Base-by-base conservation (phyloP, 1,284 basidiomycete species). In the Rhodofomes roseus region DNA sequence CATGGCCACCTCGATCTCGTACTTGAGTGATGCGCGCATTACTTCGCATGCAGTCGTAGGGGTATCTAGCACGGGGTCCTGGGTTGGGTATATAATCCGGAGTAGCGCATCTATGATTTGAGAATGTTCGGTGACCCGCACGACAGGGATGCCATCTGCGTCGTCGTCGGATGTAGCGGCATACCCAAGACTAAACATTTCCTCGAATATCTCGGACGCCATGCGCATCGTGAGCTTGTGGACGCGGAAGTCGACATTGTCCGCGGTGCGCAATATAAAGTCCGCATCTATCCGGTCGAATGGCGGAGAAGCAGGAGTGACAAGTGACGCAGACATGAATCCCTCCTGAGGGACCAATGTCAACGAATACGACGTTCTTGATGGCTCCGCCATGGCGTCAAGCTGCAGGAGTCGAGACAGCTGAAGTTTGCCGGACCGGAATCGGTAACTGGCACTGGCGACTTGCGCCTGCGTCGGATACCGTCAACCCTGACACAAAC, bases 241-340 rank as follows among this genome's bases (percentile, higher is more conserved):
- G 27, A 66, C 63, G 36, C 40, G 53, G 55, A 69, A 67, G 16
- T 67, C 60, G 55, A 64, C 58, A 2, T 46, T 7, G 37, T 67
- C 64, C 3, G 22, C 14, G 4, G 60, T 57, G 12, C 58, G 63
- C 5, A 68, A 48, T 9, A 64, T 54, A 25, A 65, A 18, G 25
- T 69, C 53, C 2, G 53, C 53, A 16, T 39, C 36, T 4, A n/a
- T 16, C 16, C 36, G 40, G 53, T 54, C 22, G 37, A 54, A 54
- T 1, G 53, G 53, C 11, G 53, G 16, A n/a, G 22, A 39, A 2
- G 25, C 44, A 23, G 41, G 41, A 23, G 41, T 44, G 9, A 44
- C 22, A 20, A 44, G 41, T 20, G 41, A 22, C 4, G 41, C 41
- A 22, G 41, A 44, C 4, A 18, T 6, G 7, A 16, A 4, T 39